A percentile compares a stretch with the other conserved stretches of the same genome.
phyloP scores from a whole-genome alignment of 2,329 filamentous ascomycete species.

The Calonectria montana region DNA sequence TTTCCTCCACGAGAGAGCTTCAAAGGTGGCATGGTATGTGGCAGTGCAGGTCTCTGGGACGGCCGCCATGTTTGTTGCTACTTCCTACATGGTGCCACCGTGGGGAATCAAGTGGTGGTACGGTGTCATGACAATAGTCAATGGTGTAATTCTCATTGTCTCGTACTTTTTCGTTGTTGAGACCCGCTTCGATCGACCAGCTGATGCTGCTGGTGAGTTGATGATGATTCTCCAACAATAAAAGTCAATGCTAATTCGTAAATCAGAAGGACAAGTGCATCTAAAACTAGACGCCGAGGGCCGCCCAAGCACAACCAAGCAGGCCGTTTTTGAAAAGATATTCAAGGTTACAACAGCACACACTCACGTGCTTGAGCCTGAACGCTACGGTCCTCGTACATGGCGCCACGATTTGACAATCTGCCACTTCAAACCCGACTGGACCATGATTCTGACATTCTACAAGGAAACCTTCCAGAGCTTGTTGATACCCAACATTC shows the following conservation, averaged over 20 bases:
- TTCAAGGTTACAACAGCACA: slow-evolving; percentile 24
- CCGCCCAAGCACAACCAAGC: background rate
- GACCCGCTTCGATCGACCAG: slow-evolving; percentile 19
- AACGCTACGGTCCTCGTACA: slow-evolving; percentile 12
- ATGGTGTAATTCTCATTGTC: slow-evolving; percentile 9
- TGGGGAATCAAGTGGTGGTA: slow-evolving; percentile 38
- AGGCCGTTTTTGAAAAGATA: background rate
- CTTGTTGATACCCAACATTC: slow-evolving; percentile 30
- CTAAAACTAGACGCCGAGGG: background rate
- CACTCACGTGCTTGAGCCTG: slow-evolving; percentile 9
- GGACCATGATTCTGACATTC: slow-evolving; percentile 23
- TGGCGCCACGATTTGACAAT: slow-evolving; percentile 39
- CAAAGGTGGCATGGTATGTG: slow-evolving; percentile 30
- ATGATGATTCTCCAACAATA: background rate
- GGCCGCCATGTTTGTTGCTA: slow-evolving; percentile 31
- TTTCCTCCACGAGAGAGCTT: slow-evolving; percentile 35
- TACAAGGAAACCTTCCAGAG: slow-evolving; percentile 32
- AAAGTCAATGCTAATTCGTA: background rate
- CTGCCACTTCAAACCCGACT: slow-evolving; percentile 31
- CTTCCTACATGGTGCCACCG: slow-evolving; percentile 30
- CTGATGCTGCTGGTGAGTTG: slow-evolving; percentile 1
- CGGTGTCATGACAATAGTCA: slow-evolving; percentile 32
- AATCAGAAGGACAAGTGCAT: background rate
- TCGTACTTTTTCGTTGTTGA: slow-evolving; percentile 33
- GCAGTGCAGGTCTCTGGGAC: slow-evolving; percentile 28